A percentile compares a stretch with the other conserved stretches of the same genome.
phyloP scores from a whole-genome alignment of 1,284 basidiomycete species.

The Coriolopsis trogii region DNA sequence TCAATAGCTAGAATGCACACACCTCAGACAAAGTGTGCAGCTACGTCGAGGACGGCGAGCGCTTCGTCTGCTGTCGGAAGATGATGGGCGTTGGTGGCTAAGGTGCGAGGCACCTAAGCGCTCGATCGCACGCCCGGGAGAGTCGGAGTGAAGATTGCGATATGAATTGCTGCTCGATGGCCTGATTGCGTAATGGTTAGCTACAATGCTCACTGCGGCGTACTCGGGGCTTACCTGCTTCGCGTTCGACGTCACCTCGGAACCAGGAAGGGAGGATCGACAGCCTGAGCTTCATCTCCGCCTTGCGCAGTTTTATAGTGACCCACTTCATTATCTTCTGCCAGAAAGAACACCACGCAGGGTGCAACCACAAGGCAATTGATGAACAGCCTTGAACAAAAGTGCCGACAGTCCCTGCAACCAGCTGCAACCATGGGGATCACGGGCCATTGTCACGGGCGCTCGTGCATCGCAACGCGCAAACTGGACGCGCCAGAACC shows the following conservation, averaged over 20 bases:
- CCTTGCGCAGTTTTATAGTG: too few species aligned
- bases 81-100: constrained; percentile 2
- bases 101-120: neutral
- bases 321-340: too few species aligned
- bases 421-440: neutral
- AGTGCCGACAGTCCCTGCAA: neutral
- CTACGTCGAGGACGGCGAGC: neutral
- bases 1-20: neutral
- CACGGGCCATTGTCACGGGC: neutral
- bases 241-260: neutral
- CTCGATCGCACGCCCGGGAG: neutral
- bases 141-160: neutral
- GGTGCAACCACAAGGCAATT: neutral
- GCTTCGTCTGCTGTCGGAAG: neutral
- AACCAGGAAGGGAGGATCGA: neutral
- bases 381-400: neutral
- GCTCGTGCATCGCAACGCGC: neutral
- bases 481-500: neutral
- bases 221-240: neutral
- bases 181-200: constrained; percentile 2
- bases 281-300: too few species aligned
- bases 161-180: neutral
- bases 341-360: too few species aligned
- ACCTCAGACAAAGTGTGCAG: neutral
- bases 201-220: constrained; percentile 1